Conservation (phyloP, 2,329 filamentous ascomycete species). For the Emydomyces testavorans region DNA sequence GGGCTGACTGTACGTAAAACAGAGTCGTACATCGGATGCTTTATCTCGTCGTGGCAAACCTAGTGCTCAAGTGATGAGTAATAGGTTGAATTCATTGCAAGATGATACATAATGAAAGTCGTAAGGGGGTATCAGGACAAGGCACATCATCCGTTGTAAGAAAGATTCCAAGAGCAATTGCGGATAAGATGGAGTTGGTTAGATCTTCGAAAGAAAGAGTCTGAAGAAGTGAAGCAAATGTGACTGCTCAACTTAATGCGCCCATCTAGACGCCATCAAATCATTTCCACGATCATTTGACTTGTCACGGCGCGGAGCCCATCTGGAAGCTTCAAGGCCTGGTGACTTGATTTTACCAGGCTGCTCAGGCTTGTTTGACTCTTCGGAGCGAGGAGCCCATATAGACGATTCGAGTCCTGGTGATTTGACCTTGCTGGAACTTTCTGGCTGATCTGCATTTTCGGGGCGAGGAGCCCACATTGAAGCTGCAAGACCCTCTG, state of each 20-base stretch:
- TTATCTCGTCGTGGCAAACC: too few species aligned
- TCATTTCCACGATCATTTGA: background rate
- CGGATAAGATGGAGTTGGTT: background rate
- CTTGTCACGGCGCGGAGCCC: background rate
- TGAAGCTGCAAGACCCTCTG: slow-evolving; percentile 11
- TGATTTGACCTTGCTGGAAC: background rate
- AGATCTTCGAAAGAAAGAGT: background rate
- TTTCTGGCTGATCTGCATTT: background rate
- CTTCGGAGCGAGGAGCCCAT: background rate
- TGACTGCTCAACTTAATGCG: slow-evolving; percentile 2
- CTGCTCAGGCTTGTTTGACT: background rate
- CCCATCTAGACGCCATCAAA: slow-evolving; percentile 6
- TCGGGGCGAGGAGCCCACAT: slow-evolving; percentile 10
- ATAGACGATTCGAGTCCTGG: background rate
- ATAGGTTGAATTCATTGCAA: too few species aligned
- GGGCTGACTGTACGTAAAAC: too few species aligned
- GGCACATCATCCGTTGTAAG: too few species aligned
- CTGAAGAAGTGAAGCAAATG: slow-evolving; percentile 16
- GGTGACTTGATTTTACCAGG: background rate
- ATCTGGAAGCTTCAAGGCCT: background rate
- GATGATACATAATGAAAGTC: too few species aligned
- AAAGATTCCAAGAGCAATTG: background rate
- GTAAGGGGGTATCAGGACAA: too few species aligned
- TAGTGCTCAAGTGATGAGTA: too few species aligned
- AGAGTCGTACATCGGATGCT: too few species aligned